Percentiles rank a stretch among this genome's conserved stretches.
phyloP scores from a whole-genome alignment of 2,329 filamentous ascomycete genomes.

The Ceratocystis diversiconidia region DNA sequence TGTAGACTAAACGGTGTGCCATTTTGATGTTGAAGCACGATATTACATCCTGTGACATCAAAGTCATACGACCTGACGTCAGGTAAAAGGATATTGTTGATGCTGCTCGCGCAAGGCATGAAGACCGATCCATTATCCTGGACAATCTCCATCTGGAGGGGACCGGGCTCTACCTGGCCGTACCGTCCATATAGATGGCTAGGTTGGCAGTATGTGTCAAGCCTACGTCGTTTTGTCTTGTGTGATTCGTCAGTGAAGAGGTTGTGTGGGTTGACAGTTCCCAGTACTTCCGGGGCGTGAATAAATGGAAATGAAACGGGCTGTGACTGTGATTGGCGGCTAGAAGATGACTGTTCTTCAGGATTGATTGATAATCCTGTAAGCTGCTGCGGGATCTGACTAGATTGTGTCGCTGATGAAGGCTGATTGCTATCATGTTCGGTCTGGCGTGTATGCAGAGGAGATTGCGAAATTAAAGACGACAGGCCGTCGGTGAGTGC shows the following conservation, averaged over 20 bases:
- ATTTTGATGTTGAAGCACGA: conserved; percentile 69
- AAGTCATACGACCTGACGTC: conserved; percentile 83
- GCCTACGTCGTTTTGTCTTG: conserved; percentile 52
- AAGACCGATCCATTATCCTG: conserved; percentile 34
- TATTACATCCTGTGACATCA: conserved; percentile 73
- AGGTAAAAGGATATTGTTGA: conserved; percentile 71
- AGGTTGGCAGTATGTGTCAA: conserved; percentile 38
- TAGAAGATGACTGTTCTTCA: not conserved
- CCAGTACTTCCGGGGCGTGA: not conserved
- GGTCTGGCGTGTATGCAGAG: not conserved
- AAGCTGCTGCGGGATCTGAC: not conserved
- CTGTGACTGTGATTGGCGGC: not conserved
- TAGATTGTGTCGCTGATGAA: not conserved
- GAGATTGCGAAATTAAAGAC: not conserved
- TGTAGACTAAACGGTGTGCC: conserved; percentile 69
- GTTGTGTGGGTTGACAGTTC: not conserved
- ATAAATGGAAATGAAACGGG: not conserved
- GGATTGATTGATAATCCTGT: not conserved
- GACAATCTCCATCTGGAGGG: conserved; percentile 64
- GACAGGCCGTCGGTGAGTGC: not conserved
- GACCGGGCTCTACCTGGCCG: conserved; percentile 73
- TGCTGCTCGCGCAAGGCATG: conserved; percentile 53
- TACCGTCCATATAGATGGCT: conserved; percentile 71
- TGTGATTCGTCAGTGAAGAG: conserved; percentile 35
- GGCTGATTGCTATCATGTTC: not conserved